A percentile compares a stretch with the other conserved stretches of the same genome.
Evolutionary conservation across 805 yeast genomes (phyloP).

Genomic region (Starmerella vaccinii): DNA sequence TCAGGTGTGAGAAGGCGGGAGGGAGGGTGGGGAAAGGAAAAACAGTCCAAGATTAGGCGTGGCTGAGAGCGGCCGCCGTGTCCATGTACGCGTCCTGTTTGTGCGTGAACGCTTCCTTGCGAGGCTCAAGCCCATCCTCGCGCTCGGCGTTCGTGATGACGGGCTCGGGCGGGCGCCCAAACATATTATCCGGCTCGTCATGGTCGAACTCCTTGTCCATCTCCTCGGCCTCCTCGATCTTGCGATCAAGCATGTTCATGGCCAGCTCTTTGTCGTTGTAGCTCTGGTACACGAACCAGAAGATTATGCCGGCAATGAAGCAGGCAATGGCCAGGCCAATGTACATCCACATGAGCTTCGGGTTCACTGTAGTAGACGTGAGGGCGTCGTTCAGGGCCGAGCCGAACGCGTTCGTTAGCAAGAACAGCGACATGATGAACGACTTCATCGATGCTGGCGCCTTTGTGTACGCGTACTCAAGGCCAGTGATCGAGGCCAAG

Average conservation of each 20-base stretch:
- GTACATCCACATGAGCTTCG: slow-evolving; percentile 61
- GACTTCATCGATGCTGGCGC: slow-evolving; percentile 65
- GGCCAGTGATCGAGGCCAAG: slow-evolving; percentile 69
- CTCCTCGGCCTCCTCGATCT: neutral
- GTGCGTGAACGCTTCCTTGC: slow-evolving; percentile 2
- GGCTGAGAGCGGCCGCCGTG: slow-evolving; percentile 2
- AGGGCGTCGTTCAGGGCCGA: slow-evolving; percentile 67
- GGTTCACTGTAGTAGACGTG: slow-evolving; percentile 56
- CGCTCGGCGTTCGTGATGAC: neutral
- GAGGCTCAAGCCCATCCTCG: slow-evolving; percentile 5
- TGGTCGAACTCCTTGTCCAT: neutral
- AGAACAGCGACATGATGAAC: slow-evolving; percentile 50
- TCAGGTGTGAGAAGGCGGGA: too few species aligned
- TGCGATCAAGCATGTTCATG: slow-evolving; percentile 3
- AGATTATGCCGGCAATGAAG: slow-evolving; percentile 46
- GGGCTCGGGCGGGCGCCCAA: slow-evolving; percentile 4
- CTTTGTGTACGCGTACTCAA: slow-evolving; percentile 75
- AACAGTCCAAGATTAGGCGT: too few species aligned
- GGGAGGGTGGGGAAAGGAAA: too few species aligned
- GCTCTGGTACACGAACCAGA: slow-evolving; percentile 47
- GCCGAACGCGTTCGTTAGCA: slow-evolving; percentile 66
- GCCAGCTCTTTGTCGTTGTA: slow-evolving; percentile 16
- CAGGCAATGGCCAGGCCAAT: slow-evolving; percentile 53
- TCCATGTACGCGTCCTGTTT: slow-evolving; percentile 2
- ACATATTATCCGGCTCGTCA: neutral